A percentile compares a stretch with the other conserved stretches of the same genome.
Conservation (phyloP, 805 yeast species). For the Monosporozyma siamensis region DNA sequence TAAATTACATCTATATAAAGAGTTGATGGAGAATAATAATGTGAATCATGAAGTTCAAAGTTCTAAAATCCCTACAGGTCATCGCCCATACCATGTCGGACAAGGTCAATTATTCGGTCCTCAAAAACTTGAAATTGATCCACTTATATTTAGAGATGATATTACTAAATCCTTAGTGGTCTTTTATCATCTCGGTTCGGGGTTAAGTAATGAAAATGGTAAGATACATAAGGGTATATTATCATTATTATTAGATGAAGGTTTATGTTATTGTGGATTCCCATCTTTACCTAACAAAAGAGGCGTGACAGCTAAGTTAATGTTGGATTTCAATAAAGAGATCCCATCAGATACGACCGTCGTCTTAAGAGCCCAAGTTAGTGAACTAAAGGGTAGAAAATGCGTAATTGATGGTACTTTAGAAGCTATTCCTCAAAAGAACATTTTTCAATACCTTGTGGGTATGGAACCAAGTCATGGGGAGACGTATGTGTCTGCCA, state of each 20-base stretch:
- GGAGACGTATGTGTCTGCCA: conserved; percentile 45
- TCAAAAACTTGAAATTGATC: conserved; percentile 63
- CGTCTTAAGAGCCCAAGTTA: conserved; percentile 57
- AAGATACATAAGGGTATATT: conserved; percentile 75
- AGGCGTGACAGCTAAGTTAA: conserved; percentile 82
- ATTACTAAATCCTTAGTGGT: conserved; percentile 46
- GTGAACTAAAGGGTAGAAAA: conserved; percentile 65
- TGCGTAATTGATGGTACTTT: conserved; percentile 70
- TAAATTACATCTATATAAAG: conserved; percentile 11
- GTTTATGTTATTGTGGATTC: conserved; percentile 78
- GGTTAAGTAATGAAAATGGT: conserved; percentile 58
- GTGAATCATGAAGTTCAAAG: conserved; percentile 29
- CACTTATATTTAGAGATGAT: conserved; percentile 50
- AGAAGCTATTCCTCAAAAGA: conserved; percentile 23
- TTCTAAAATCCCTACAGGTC: conserved; percentile 47
- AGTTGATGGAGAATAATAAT: conserved; percentile 15
- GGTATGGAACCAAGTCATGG: conserved; percentile 5
- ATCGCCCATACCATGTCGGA: conserved; percentile 54
- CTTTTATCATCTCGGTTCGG: conserved; percentile 62
- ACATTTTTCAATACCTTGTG: background rate
- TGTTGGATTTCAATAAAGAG: conserved; percentile 47
- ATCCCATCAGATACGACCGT: conserved; percentile 51
- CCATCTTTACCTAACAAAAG: conserved; percentile 64
- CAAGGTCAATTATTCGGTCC: conserved; percentile 65
- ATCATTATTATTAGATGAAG: conserved; percentile 75